These are phyloP conservation scores for Hypholoma fasciculare DNA, from an alignment of 768 basidiomycete species.

Conservation along the genomic window DNA sequence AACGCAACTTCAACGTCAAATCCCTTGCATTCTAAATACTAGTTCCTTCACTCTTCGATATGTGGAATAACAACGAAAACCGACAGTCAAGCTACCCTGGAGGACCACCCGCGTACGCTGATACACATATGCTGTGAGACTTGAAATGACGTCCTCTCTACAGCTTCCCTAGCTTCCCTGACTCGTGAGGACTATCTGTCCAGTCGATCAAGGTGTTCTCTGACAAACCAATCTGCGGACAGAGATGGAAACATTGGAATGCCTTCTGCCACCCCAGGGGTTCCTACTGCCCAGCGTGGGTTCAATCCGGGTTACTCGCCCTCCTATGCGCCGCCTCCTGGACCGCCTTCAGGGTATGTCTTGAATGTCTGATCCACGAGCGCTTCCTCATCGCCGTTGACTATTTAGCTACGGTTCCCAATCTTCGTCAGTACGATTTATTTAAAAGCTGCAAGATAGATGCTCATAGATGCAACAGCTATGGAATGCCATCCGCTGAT, in stretches of 20 bases:
- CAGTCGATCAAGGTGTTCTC: too few species aligned
- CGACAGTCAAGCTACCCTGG: slow-evolving; percentile 23
- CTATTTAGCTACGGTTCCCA: slow-evolving; percentile 4
- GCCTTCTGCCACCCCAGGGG: slow-evolving; percentile 11
- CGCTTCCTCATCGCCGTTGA: background rate
- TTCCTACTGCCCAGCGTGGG: slow-evolving; percentile 25
- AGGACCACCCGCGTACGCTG: slow-evolving; percentile 17
- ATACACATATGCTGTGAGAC: background rate
- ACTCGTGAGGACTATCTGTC: slow-evolving; percentile 17
- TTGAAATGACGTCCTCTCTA: background rate
- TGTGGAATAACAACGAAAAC: slow-evolving; percentile 35
- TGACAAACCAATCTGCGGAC: background rate
- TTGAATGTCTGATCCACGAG: background rate
- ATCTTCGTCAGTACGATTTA: background rate
- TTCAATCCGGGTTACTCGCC: slow-evolving; percentile 44
- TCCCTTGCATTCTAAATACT: background rate
- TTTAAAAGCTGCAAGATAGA: background rate
- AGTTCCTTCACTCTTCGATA: background rate
- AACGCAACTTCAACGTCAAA: background rate
- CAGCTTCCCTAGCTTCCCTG: slow-evolving; percentile 30
- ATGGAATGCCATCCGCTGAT: background rate
- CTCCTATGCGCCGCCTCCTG: slow-evolving; percentile 29
- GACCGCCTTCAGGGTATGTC: slow-evolving; percentile 23
- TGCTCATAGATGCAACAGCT: background rate
- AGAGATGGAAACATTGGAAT: slow-evolving; percentile 19